Conservation (phyloP, 768 basidiomycete genomes). For the Russula ochroleuca region DNA sequence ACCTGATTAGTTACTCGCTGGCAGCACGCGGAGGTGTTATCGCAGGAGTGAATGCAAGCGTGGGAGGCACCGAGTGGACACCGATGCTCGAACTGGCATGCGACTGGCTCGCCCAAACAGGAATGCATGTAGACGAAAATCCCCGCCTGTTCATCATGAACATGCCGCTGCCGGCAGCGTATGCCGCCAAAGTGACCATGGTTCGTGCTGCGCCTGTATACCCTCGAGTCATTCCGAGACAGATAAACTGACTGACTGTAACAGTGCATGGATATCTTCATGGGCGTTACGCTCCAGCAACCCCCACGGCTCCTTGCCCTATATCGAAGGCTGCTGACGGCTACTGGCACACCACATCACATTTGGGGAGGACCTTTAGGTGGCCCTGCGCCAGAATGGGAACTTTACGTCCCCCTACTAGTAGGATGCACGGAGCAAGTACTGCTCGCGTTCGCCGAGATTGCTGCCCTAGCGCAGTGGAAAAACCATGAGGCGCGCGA, state of each 20-base stretch:
- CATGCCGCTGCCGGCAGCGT: constrained; percentile 50
- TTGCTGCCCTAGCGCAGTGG: constrained; percentile 71
- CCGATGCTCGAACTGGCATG: constrained; percentile 62
- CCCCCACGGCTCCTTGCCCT: constrained; percentile 62
- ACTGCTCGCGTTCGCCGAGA: constrained; percentile 69
- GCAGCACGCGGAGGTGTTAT: constrained; percentile 34
- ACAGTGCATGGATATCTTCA: constrained; percentile 77
- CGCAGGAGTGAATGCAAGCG: constrained; percentile 37
- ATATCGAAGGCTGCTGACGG: constrained; percentile 62
- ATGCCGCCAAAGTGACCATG: constrained; percentile 66
- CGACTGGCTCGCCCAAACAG: constrained; percentile 71
- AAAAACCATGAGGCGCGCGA: constrained; percentile 60
- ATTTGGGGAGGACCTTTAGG: constrained; percentile 42
- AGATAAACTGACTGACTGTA: neutral
- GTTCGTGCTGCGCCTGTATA: constrained; percentile 42
- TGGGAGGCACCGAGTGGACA: constrained; percentile 66
- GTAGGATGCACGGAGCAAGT: constrained; percentile 79
- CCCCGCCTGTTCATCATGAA: constrained; percentile 54
- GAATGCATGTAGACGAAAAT: constrained; percentile 59
- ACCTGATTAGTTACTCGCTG: constrained; percentile 69
- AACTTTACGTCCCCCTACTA: constrained; percentile 60
- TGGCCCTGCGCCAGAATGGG: constrained; percentile 34
- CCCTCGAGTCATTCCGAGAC: neutral
- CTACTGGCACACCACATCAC: constrained; percentile 36
- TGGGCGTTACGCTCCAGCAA: constrained; percentile 55